phyloP scores from a whole-genome alignment of 2,329 filamentous ascomycete genomes.

The Aspergillus pseudotamarii region DNA sequence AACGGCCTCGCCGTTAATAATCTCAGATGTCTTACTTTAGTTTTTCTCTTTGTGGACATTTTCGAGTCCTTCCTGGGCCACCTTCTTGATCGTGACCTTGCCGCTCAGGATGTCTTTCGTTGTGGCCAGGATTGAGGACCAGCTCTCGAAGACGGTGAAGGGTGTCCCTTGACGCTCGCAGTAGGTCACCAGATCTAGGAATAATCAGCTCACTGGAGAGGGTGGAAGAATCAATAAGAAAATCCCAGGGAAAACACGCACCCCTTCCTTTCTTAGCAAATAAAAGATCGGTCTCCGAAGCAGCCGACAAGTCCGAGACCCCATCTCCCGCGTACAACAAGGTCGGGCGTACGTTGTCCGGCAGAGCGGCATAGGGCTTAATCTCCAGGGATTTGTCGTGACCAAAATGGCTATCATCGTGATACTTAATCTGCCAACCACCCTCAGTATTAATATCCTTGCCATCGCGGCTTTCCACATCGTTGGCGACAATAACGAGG shows the following conservation, averaged over 20 bases:
- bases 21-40: neutral
- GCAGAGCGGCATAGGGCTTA: slow-evolving; percentile 74
- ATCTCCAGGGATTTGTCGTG: slow-evolving; percentile 96
- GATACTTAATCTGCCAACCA: slow-evolving; percentile 87
- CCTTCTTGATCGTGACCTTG: slow-evolving; percentile 69
- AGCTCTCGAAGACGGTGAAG: slow-evolving; percentile 85
- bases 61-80: slow-evolving; percentile 56
- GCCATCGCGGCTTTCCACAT: slow-evolving; percentile 67
- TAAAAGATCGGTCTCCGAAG: slow-evolving; percentile 86
- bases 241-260: slow-evolving; percentile 42
- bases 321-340: slow-evolving; percentile 96
- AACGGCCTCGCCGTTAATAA: neutral
- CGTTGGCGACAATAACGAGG: slow-evolving; percentile 89
- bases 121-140: slow-evolving; percentile 74
- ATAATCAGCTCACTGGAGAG: slow-evolving; percentile 16
- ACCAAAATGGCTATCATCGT: slow-evolving; percentile 87
- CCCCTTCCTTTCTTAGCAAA: slow-evolving; percentile 91
- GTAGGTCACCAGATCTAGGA: slow-evolving; percentile 78
- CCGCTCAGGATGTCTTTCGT: slow-evolving; percentile 78
- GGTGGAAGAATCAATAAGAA: neutral
- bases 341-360: slow-evolving; percentile 69
- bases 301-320: slow-evolving; percentile 88
- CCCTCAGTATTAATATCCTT: slow-evolving; percentile 76
- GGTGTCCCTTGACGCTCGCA: slow-evolving; percentile 83
- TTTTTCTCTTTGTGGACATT: slow-evolving; percentile 18